Percentiles rank a stretch among this genome's conserved stretches.
Evolutionary conservation across 305 asterid genomes (phyloP).

Genomic region (Withania somnifera): DNA sequence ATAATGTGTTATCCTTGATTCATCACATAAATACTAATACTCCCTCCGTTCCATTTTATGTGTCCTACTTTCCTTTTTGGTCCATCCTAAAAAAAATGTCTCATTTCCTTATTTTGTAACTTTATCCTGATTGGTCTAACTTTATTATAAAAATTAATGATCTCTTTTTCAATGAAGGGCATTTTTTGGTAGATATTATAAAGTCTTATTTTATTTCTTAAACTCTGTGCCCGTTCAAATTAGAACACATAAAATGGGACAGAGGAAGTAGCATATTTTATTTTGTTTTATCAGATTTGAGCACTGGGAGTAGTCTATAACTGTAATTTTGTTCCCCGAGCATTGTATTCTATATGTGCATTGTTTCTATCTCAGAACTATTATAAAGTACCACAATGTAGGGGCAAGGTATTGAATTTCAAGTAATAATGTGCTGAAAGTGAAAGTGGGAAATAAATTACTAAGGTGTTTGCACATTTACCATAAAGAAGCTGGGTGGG

Average conservation of each 20-base stretch:
- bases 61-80: no score
- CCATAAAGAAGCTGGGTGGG: neutral
- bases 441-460: neutral
- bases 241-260: no score
- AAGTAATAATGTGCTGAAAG: neutral
- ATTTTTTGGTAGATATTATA: no score
- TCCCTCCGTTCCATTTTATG: no score
- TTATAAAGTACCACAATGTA: neutral
- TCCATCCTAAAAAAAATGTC: no score
- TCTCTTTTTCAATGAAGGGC: no score
- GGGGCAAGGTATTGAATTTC: neutral
- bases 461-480: neutral
- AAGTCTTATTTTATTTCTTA: no score
- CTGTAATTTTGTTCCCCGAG: neutral
- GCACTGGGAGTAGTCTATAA: neutral
- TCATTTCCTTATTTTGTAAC: no score
- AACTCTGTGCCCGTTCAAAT: no score
- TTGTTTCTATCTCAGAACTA: neutral
- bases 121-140: no score
- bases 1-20: neutral
- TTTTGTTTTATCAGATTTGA: neutral
- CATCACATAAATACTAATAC: neutral
- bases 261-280: neutral
- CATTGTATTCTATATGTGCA: neutral
- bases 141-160: no score